These are phyloP conservation scores for Claviceps humidiphila DNA, from an alignment of 2,329 filamentous ascomycete genomes.

Conservation along the genomic window DNA sequence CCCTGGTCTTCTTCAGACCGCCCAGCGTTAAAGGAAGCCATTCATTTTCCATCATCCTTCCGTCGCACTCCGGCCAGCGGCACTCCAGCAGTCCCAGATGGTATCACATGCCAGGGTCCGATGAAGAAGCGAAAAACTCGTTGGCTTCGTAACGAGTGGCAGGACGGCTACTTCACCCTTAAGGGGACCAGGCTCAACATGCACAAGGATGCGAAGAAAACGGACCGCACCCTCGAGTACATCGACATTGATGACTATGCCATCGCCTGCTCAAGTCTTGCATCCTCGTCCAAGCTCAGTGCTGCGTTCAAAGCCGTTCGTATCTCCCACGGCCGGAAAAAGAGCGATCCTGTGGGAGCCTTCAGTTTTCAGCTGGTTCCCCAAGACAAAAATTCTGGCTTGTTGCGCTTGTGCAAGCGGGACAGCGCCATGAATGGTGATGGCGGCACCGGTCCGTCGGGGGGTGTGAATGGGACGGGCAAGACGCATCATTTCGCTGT, in stretches of 20 bases:
- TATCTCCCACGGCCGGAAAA: constrained; percentile 41
- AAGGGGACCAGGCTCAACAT: constrained; percentile 62
- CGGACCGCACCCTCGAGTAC: constrained; percentile 54
- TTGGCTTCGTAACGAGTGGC: constrained; percentile 86
- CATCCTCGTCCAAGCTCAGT: constrained; percentile 66
- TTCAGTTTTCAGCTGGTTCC: constrained; percentile 82
- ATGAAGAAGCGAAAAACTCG: constrained; percentile 91
- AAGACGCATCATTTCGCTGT: constrained; percentile 95
- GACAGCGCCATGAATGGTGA: constrained; percentile 30
- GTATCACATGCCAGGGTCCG: constrained; percentile 63
- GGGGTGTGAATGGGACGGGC: constrained; percentile 46
- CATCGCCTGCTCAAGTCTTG: constrained; percentile 67
- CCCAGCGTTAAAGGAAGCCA: constrained; percentile 30
- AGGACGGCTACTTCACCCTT: constrained; percentile 81
- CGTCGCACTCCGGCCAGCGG: constrained; percentile 13
- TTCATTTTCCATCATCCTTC: constrained; percentile 23
- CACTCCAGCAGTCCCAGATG: constrained; percentile 26
- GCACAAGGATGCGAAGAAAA: constrained; percentile 48
- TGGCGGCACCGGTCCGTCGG: constrained; percentile 19
- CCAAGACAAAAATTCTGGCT: constrained; percentile 39
- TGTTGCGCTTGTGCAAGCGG: constrained; percentile 36
- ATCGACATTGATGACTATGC: constrained; percentile 84
- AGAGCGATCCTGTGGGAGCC: constrained; percentile 47
- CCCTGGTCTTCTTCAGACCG: constrained; percentile 41
- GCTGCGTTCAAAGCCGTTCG: constrained; percentile 75